Evolutionary conservation across 352 stramenopile genomes (phyloP), one percentile per base, ranked within the genome.

Genomic region (Globisporangium apiculatum): DNA sequence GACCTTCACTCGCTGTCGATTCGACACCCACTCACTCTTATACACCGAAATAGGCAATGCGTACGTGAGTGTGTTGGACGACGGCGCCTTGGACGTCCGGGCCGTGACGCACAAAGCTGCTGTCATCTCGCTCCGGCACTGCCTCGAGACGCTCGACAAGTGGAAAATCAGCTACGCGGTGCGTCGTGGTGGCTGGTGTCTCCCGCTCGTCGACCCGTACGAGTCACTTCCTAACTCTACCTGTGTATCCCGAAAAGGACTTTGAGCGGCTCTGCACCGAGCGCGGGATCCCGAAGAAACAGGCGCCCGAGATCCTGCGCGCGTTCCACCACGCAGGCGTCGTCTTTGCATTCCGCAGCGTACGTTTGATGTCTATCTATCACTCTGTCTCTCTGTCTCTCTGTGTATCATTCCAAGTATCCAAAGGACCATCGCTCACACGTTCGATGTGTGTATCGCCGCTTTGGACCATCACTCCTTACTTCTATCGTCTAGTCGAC

Each of bases 221-320:
- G 24, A 3, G 24, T 31, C 24, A 31, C 24, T 31, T 31, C 24
- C 24, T 31, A 31, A 31, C 24, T 31, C 24, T 42, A n/a, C n/a
- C 17, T 7, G 3, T 38, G 14, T 5, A 53, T 7, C 3, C 31
- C 8, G n/a, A 37, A 45, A 24, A 86, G 76, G 79, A 91, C 45
- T 94, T 89, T 56, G 68, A 87, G 35, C 61, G 78, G 48, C 67
- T 91, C 69, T 89, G 81, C 42, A 65, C 70, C 15, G 76, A 89
- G 11, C 69, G 74, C n/a, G 84, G 84, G 24, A 91, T 94, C 61
- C 76, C 81, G 6, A 90, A 91, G 69, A 94, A 91, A 65, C 81
- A 94, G 61, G 79, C 84, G 12, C 65, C 71, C 1, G 79, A 91
- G 57, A 71, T 94, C 18, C 74, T 94, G 35, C 73, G 81, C 53